These are phyloP conservation scores for Saussurea involucrata DNA, from an alignment of 129 eudicot species.

Conservation along the genomic window DNA sequence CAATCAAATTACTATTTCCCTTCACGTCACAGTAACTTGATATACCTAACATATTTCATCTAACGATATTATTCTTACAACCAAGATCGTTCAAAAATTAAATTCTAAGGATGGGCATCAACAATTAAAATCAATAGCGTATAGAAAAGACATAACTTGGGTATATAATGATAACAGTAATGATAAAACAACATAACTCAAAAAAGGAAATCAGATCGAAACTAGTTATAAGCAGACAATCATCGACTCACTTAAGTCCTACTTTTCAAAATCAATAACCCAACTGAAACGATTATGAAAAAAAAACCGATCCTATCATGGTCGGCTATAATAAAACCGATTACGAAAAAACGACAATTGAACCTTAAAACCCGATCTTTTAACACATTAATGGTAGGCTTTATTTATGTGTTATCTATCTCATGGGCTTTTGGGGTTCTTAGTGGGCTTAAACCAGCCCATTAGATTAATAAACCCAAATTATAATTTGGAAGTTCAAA, in stretches of 20 bases:
- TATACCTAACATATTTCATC: background rate
- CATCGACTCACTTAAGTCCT: background rate
- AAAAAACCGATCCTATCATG: background rate
- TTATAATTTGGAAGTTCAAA: background rate
- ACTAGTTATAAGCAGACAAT: background rate
- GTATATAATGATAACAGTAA: background rate
- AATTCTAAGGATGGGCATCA: background rate
- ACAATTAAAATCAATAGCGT: background rate
- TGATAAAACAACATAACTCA: background rate
- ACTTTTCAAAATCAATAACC: background rate
- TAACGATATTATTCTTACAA: background rate
- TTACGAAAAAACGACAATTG: background rate
- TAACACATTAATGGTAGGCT: background rate
- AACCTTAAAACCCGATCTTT: background rate
- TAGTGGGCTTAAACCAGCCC: background rate
- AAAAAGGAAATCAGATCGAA: background rate
- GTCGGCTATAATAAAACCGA: background rate
- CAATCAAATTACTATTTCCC: background rate
- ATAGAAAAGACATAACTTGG: background rate
- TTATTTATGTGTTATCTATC: background rate
- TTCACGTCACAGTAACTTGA: background rate
- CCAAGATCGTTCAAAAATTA: background rate
- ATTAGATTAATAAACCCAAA: background rate
- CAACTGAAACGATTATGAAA: background rate
- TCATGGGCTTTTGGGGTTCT: background rate